These are phyloP conservation scores for Suillus decipiens DNA, from an alignment of 768 basidiomycete species.

Conservation along the genomic window DNA sequence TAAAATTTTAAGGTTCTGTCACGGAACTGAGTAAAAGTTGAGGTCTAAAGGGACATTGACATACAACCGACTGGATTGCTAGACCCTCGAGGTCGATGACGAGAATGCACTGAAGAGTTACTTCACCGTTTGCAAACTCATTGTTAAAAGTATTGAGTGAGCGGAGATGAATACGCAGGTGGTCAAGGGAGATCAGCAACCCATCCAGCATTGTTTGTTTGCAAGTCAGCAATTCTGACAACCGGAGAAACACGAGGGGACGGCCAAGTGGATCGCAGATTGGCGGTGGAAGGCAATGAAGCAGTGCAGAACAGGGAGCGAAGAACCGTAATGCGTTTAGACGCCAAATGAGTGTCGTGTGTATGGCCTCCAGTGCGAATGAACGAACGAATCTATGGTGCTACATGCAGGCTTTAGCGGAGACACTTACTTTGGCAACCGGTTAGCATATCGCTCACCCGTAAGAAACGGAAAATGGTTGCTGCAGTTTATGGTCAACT, in stretches of 20 bases:
- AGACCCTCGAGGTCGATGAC: slow-evolving; percentile 63
- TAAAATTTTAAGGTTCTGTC: slow-evolving; percentile 60
- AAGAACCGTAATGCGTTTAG: slow-evolving; percentile 35
- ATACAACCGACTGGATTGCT: slow-evolving; percentile 58
- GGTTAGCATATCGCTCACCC: slow-evolving; percentile 43
- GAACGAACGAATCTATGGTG: slow-evolving; percentile 67
- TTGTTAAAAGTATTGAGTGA: slow-evolving; percentile 41
- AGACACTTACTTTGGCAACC: slow-evolving; percentile 7
- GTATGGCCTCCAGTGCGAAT: slow-evolving; percentile 60
- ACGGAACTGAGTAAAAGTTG: slow-evolving; percentile 10
- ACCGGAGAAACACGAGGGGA: slow-evolving; percentile 60
- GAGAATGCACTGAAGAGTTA: slow-evolving; percentile 65
- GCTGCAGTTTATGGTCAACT: slow-evolving; percentile 32
- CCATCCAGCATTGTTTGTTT: slow-evolving; percentile 41
- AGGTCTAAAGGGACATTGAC: slow-evolving; percentile 25
- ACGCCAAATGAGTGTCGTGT: slow-evolving; percentile 60
- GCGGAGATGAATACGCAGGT: slow-evolving; percentile 57
- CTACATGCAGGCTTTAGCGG: slow-evolving; percentile 36
- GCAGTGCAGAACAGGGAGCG: slow-evolving; percentile 29
- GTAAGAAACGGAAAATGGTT: slow-evolving; percentile 60
- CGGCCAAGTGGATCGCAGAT: slow-evolving; percentile 63
- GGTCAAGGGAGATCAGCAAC: slow-evolving; percentile 55
- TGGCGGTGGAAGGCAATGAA: slow-evolving; percentile 56
- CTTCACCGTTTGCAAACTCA: slow-evolving; percentile 23
- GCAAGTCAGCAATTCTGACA: slow-evolving; percentile 41